Conservation (phyloP, 1,139 yeast species). For the Lodderomyces pseudojiufengensis region DNA sequence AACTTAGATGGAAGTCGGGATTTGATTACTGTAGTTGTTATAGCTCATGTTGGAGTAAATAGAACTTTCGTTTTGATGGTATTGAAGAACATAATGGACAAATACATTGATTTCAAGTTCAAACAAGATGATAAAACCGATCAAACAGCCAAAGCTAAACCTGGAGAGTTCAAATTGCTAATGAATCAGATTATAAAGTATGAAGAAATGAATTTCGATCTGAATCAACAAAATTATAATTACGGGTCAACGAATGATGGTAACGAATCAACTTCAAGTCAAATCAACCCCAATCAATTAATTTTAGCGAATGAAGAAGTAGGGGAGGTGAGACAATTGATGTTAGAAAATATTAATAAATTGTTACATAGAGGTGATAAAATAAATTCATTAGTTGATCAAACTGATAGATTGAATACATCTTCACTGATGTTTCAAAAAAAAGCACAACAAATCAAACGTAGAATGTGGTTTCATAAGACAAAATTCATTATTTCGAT, state of each 20-base stretch:
- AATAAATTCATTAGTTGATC: slow-evolving; percentile 69
- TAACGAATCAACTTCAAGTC: slow-evolving; percentile 13
- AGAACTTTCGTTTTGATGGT: slow-evolving; percentile 44
- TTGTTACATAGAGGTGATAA: slow-evolving; percentile 79
- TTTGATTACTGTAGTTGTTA: slow-evolving; percentile 46
- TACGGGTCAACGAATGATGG: slow-evolving; percentile 28
- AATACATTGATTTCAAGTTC: slow-evolving; percentile 42
- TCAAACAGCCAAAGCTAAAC: slow-evolving; percentile 20
- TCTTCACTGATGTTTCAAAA: slow-evolving; percentile 71
- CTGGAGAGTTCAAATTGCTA: slow-evolving; percentile 48
- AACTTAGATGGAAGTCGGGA: slow-evolving; percentile 48
- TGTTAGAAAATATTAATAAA: slow-evolving; percentile 68
- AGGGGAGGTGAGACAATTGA: slow-evolving; percentile 52
- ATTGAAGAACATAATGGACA: slow-evolving; percentile 48
- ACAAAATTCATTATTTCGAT: slow-evolving; percentile 39
- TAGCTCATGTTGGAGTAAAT: slow-evolving; percentile 43
- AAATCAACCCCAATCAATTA: slow-evolving; percentile 38
- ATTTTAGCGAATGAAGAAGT: slow-evolving; percentile 47
- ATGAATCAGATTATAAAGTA: slow-evolving; percentile 51
- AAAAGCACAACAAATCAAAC: slow-evolving; percentile 60
- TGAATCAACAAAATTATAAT: slow-evolving; percentile 31
- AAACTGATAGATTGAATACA: slow-evolving; percentile 71
- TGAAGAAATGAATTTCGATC: slow-evolving; percentile 45
- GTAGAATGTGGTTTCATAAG: slow-evolving; percentile 66
- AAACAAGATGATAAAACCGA: slow-evolving; percentile 12